phyloP scores from a whole-genome alignment of 306 rosid genomes.

The Spatholobus suberectus region DNA sequence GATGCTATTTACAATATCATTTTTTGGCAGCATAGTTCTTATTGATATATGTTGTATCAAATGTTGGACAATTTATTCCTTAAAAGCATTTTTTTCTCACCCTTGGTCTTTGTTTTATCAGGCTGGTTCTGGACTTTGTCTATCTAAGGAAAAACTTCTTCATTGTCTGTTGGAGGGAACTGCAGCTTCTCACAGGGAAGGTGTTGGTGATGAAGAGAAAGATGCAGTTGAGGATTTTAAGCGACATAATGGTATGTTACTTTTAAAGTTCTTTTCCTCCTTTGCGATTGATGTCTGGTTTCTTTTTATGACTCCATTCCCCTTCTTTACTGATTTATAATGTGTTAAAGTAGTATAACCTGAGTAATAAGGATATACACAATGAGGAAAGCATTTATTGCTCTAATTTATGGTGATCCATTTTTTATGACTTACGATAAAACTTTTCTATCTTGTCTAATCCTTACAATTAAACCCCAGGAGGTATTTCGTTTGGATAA shows the following conservation, averaged over 20 bases:
- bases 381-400: constrained; percentile 1
- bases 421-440: constrained; percentile 1
- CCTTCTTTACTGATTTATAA: constrained; percentile 27
- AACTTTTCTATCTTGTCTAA: background rate
- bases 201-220: constrained; percentile 56
- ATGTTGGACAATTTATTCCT: constrained; percentile 12
- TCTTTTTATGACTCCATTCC: constrained; percentile 18
- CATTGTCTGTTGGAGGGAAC: constrained; percentile 77
- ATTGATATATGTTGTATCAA: constrained; percentile 3
- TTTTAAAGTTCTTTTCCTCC: constrained; percentile 15
- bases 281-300: constrained; percentile 23
- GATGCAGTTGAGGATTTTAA: constrained; percentile 51
- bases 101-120: constrained; percentile 40
- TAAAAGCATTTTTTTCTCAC: constrained; percentile 9
- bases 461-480: background rate
- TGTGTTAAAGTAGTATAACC: background rate
- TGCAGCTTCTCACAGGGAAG: constrained; percentile 58
- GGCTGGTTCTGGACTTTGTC: constrained; percentile 67
- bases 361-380: constrained; percentile 26
- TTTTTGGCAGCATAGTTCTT: constrained; percentile 9
- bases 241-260: constrained; percentile 51
- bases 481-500: constrained; percentile 13
- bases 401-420: background rate
- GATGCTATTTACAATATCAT: background rate
- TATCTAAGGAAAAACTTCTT: constrained; percentile 68